Base-by-base conservation (phyloP, 495 filamentous ascomycete genomes). In the Aspergillus cristatus region DNA sequence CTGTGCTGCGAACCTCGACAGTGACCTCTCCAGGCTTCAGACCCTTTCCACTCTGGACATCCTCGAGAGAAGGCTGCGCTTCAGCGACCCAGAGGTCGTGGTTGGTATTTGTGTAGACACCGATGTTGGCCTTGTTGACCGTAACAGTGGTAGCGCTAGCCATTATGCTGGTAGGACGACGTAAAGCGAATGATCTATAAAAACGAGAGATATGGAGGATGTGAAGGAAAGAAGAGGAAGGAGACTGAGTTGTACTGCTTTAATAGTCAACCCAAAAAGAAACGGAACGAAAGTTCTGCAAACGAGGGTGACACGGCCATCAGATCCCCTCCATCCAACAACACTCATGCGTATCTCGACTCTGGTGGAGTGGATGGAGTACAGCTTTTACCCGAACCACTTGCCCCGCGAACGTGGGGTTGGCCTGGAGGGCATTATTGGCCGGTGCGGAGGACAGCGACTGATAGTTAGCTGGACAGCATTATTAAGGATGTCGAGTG, bases 11-110 rank as follows among this genome's bases (percentile, higher is more conserved):
- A 58, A 95, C 74, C 37, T 81, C 81, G 38, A 95, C 50, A 13
- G 82, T 86, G 33, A 94, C 84, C 60, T 94, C 81, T 18, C 89
- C 90, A 14, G 74, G 67, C 55, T 81, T 81, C 43, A 96, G 68
- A 13, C 67, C 68, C 37, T 78, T 71, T 24, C 81, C 82, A 32
- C 69, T 76, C 54, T 81, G 72, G 20, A 91, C 75, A 43, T 79
- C 76, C 54, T 93, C 84, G 3, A 84, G 63, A 12, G 75, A 78
- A 1, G 90, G 90, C 38, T 68, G 67, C 1, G 86, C 77, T 30
- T 86, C 81, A 35, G 74, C 82, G 30, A 94, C 78, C 85, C 89
- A 97, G 35, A 97, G 69, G 46, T 94, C 83, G 55, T 97, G 89
- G 18, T 75, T 71, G 18, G 89, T 86, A 62, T 95, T 93, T 34